phyloP scores from a whole-genome alignment of 805 yeast genomes.

The Cyberlindnera xylosilytica region DNA sequence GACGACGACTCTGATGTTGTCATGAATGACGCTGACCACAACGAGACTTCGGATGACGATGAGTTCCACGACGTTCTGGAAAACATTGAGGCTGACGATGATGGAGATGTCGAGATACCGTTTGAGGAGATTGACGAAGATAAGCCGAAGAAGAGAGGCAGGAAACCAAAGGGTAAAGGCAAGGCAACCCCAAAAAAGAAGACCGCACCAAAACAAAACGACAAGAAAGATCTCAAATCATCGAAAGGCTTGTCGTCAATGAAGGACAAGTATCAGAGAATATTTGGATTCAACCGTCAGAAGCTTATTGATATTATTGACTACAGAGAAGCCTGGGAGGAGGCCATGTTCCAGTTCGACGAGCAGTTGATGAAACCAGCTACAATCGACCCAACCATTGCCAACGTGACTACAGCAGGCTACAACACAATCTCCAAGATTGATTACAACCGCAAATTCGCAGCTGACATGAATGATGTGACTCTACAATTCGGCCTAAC shows the following conservation, averaged over 20 bases:
- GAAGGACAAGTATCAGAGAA: slow-evolving; percentile 38
- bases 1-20: slow-evolving; percentile 9
- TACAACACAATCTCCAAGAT: slow-evolving; percentile 20
- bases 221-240: slow-evolving; percentile 22
- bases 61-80: slow-evolving; percentile 15
- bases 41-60: slow-evolving; percentile 4
- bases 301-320: slow-evolving; percentile 40
- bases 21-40: slow-evolving; percentile 42
- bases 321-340: slow-evolving; percentile 50
- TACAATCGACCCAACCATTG: slow-evolving; percentile 7
- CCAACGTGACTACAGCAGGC: slow-evolving; percentile 12
- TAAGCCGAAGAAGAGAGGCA: slow-evolving; percentile 30
- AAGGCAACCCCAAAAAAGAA: slow-evolving; percentile 13
- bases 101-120: slow-evolving; percentile 4
- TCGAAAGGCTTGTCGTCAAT: slow-evolving; percentile 34
- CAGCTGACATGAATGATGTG: slow-evolving; percentile 8
- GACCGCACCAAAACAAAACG: slow-evolving; percentile 2
- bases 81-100: slow-evolving; percentile 9
- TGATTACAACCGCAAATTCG: slow-evolving; percentile 28
- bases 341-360: slow-evolving; percentile 41
- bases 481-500: slow-evolving; percentile 22
- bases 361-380: slow-evolving; percentile 26
- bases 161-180: slow-evolving; percentile 13
- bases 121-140: slow-evolving; percentile 1
- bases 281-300: slow-evolving; percentile 49